Percentiles rank a stretch among this genome's conserved stretches.
Evolutionary conservation across 768 basidiomycete species (phyloP).

Genomic region (Amanita rubescens): DNA sequence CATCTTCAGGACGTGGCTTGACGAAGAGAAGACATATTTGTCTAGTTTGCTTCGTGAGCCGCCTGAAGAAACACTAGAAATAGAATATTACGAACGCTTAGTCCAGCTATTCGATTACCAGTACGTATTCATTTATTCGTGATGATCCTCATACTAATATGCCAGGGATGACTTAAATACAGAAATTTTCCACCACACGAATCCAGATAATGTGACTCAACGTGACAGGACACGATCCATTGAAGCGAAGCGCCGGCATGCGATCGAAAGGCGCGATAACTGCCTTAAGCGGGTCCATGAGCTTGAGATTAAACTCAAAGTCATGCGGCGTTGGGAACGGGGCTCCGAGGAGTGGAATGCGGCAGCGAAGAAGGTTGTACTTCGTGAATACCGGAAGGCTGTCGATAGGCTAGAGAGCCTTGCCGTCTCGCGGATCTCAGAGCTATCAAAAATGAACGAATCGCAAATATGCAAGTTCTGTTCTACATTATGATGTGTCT

Average conservation of each 20-base stretch:
- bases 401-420: constrained; percentile 14
- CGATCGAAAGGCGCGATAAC: background rate
- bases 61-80: constrained; percentile 12
- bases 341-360: constrained; percentile 3
- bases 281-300: background rate
- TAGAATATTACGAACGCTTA: constrained; percentile 12
- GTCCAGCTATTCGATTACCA: background rate
- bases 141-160: no score
- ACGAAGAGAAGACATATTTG: constrained; percentile 16
- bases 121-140: background rate
- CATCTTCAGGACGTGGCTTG: constrained; percentile 15
- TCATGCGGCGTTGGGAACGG: background rate
- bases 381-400: background rate
- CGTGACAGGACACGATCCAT: background rate
- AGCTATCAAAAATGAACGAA: constrained; percentile 17
- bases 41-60: constrained; percentile 8
- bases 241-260: background rate
- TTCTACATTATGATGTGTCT: background rate
- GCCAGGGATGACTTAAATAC: background rate
- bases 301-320: background rate
- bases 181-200: background rate
- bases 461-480: constrained; percentile 20
- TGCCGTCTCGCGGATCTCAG: constrained; percentile 16
- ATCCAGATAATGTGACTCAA: background rate
- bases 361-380: background rate